A percentile compares a stretch with the other conserved stretches of the same genome.
phyloP scores from a whole-genome alignment of 495 filamentous ascomycete genomes.

The Tuber calosporum region DNA sequence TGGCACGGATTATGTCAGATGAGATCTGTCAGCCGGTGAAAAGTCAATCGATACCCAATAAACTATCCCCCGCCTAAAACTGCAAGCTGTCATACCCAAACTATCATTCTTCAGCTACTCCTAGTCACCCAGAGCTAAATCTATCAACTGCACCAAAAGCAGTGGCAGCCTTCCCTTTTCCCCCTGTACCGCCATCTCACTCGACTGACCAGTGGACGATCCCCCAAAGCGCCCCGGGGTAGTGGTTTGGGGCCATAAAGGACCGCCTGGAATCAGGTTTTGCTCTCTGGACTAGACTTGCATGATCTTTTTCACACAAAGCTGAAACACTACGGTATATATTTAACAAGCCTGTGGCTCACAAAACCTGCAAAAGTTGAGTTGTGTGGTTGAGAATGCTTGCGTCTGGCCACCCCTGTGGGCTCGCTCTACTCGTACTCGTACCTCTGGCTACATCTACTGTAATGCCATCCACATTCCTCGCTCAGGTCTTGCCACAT shows the following conservation, averaged over 20 bases:
- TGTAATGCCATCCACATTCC: too few relatives aligned
- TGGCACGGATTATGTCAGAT: not conserved
- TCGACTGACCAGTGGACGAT: not conserved
- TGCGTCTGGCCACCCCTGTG: too few relatives aligned
- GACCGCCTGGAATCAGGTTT: not conserved
- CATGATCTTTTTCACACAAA: too few relatives aligned
- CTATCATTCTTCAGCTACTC: not conserved
- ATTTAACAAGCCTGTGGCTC: too few relatives aligned
- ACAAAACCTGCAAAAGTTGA: too few relatives aligned
- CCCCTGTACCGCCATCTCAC: not conserved
- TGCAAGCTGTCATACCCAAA: not conserved
- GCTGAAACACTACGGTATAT: too few relatives aligned
- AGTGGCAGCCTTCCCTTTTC: not conserved
- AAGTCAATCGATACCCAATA: not conserved
- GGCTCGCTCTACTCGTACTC: too few relatives aligned
- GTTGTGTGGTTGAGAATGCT: too few relatives aligned
- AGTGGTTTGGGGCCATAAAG: not conserved
- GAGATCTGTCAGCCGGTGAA: not conserved
- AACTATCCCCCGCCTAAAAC: not conserved
- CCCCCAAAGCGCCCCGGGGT: not conserved
- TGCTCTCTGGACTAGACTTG: not conserved
- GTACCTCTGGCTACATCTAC: too few relatives aligned
- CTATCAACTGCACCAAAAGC: not conserved
- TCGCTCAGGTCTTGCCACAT: too few relatives aligned
- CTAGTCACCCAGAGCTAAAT: not conserved